Conservation (phyloP, 805 yeast genomes). For the Yamadazyma sp. region DNA sequence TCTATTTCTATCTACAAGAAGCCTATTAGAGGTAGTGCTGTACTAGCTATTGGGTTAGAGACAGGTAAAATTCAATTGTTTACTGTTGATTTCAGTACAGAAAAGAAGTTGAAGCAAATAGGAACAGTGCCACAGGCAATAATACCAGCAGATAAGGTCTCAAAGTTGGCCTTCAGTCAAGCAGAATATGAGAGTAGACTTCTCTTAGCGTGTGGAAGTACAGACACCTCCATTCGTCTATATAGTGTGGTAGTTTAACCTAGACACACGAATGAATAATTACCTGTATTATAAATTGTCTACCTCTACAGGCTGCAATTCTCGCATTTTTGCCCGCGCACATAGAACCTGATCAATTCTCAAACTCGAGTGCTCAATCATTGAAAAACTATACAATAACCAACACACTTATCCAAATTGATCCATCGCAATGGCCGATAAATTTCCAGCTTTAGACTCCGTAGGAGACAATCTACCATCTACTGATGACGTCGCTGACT, state of each 20-base stretch:
- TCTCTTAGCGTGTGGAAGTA: conserved; percentile 60
- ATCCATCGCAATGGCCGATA: conserved; percentile 60
- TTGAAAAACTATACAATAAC: conserved; percentile 5
- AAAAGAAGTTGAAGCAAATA: conserved; percentile 24
- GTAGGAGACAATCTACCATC: conserved; percentile 29
- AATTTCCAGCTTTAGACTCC: conserved; percentile 69
- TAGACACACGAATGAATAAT: too few relatives aligned
- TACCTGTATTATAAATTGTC: too few relatives aligned
- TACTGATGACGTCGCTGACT: conserved; percentile 36
- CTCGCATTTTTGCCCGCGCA: too few relatives aligned
- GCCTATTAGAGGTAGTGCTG: conserved; percentile 10
- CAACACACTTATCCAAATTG: neutral
- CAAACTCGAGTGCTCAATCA: too few relatives aligned
- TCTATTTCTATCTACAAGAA: conserved; percentile 54
- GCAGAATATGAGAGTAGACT: conserved; percentile 17
- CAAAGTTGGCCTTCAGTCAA: conserved; percentile 59
- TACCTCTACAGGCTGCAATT: too few relatives aligned
- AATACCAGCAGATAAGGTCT: conserved; percentile 62
- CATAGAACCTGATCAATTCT: too few relatives aligned
- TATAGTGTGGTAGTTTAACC: conserved; percentile 21
- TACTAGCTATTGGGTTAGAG: conserved; percentile 69
- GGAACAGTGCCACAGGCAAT: conserved; percentile 34
- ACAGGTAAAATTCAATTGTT: conserved; percentile 57
- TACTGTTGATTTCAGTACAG: conserved; percentile 26
- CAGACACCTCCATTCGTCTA: conserved; percentile 61